Evolutionary conservation across 1,284 basidiomycete species (phyloP), one percentile per base, ranked within the genome.

Genomic region (Cystobasidium sp.): DNA sequence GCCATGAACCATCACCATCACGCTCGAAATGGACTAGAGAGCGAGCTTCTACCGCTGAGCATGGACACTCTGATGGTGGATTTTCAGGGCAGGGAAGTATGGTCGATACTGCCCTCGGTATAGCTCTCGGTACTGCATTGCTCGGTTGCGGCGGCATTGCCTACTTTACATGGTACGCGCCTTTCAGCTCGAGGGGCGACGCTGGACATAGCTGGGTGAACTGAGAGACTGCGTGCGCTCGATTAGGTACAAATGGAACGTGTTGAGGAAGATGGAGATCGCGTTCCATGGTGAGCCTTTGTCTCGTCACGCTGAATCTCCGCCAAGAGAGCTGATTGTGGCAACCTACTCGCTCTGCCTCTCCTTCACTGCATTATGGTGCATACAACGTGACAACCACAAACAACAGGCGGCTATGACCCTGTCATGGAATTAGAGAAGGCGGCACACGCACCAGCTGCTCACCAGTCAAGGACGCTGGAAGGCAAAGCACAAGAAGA

Each of bases 181-280:
- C 43, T 3, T 31, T 39, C 20, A 1, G 16, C 22, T 14, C 22
- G 22, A 31, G n/a, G n/a, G 8, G 20, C 20, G 1, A 16, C 6
- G 14, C 20, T 44, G 12, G 18, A 1, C 20, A 22, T 18, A 61
- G 8, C 20, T 39, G 9, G 24, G n/a, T 20, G 4, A 18, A 18
- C 24, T 41, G 4, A 56, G 65, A 44, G 12, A 14, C 16, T 20
- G 3, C 22, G 22, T 24, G 22, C 22, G 12, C 10, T 4, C 14
- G 9, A 10, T n/a, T 20, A 73, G 63, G 70, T 79, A 80, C 75
- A 80, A 80, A 58, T 78, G 70, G 73, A 77, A 80, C 22, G 79
- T 78, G 12, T 68, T 78, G 14, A 71, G 77, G 44, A 80, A 80
- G 78, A 80, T 80, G 75, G 59, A 74, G 6, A 68, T 75, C 31